phyloP scores from a whole-genome alignment of 1,139 yeast genomes.

The Hanseniaspora uvarum region DNA sequence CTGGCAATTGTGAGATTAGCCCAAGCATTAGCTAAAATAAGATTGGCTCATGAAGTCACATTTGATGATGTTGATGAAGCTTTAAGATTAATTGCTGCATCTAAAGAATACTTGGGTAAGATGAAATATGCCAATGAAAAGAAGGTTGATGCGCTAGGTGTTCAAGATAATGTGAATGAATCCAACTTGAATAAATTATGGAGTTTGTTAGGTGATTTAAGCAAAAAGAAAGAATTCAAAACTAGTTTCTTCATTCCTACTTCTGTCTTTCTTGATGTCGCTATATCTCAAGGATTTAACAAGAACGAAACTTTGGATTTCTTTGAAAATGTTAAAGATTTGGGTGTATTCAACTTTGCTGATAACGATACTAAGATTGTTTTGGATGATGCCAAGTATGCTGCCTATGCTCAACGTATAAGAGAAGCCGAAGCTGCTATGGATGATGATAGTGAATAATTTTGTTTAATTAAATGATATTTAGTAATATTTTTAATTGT shows the following conservation, averaged over 20 bases:
- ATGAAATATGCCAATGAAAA: conserved; percentile 36
- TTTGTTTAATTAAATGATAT: not conserved
- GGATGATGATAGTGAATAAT: not conserved
- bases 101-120: conserved; percentile 65
- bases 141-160: conserved; percentile 24
- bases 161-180: conserved; percentile 38
- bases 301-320: conserved; percentile 36
- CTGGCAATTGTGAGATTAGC: conserved; percentile 85
- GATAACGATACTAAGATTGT: conserved; percentile 11
- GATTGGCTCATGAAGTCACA: conserved; percentile 64
- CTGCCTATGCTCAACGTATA: conserved; percentile 34
- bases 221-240: conserved; percentile 32
- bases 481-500: not conserved
- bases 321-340: conserved; percentile 3
- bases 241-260: conserved; percentile 40
- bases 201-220: conserved; percentile 36
- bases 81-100: conserved; percentile 70
- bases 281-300: conserved; percentile 68
- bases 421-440: conserved; percentile 29
- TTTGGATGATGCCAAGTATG: conserved; percentile 28
- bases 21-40: conserved; percentile 84
- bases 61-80: conserved; percentile 92
- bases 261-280: conserved; percentile 53
- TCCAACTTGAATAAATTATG: conserved; percentile 41
- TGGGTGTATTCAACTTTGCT: conserved; percentile 10